Conservation (phyloP, 2,329 filamentous ascomycete genomes). For the Orbilia javanica region DNA sequence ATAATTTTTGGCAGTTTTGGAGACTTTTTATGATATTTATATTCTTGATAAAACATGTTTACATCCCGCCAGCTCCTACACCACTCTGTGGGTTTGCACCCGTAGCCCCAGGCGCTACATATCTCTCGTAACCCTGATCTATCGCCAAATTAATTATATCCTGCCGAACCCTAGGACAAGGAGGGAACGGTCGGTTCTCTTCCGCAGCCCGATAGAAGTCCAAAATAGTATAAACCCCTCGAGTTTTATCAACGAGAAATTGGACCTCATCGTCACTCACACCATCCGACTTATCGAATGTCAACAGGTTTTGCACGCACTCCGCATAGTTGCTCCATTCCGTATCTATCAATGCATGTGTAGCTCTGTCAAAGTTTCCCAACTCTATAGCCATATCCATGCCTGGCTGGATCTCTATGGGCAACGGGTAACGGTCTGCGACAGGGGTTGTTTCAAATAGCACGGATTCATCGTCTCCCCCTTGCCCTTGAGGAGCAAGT, state of each 20-base stretch:
- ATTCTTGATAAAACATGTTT: background rate
- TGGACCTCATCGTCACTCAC: slow-evolving; percentile 15
- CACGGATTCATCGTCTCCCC: background rate
- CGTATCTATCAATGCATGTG: background rate
- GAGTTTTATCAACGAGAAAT: slow-evolving; percentile 1
- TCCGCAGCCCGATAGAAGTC: slow-evolving; percentile 26
- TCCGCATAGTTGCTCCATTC: slow-evolving; percentile 1
- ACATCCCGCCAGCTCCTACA: background rate
- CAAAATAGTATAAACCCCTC: slow-evolving; percentile 22
- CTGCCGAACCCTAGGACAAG: slow-evolving; percentile 15
- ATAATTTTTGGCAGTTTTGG: no score
- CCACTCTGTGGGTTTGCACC: slow-evolving; percentile 47
- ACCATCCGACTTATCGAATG: background rate
- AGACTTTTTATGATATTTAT: no score
- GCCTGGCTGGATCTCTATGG: background rate
- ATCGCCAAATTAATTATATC: slow-evolving; percentile 31
- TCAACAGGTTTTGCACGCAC: slow-evolving; percentile 14
- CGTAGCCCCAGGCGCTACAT: slow-evolving; percentile 10
- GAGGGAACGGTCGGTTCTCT: background rate
- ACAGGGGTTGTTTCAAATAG: background rate
- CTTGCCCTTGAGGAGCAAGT: background rate
- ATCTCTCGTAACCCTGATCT: slow-evolving; percentile 12
- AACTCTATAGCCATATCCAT: background rate
- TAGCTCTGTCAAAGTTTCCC: background rate
- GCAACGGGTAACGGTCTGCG: background rate